Base-by-base conservation (phyloP, 1,284 basidiomycete genomes). In the Moniliophthora roreri region DNA sequence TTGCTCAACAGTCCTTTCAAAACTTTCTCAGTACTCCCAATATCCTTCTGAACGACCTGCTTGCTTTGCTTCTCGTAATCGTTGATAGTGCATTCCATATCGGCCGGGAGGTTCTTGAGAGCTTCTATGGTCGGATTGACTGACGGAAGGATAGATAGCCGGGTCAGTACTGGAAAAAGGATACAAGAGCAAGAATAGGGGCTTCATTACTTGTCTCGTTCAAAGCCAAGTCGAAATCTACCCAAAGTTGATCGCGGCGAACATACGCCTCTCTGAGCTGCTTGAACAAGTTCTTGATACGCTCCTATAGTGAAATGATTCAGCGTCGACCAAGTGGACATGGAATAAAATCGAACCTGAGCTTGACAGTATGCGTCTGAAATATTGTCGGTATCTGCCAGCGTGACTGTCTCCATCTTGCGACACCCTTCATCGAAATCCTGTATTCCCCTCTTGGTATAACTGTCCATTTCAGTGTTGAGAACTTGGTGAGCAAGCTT, bases 391-490 rank as follows among this genome's bases (percentile, higher is more conserved):
- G 79, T 69, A 52, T 78, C 72, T 15, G 63, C 64, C 40, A 77
- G 66, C 13, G 71, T 66, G 39, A 74, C 64, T 0, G 63, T 60
- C 60, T 85, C 83, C 39, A 77, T 63, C 21, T 72, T 71, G 61
- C 80, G 81, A 68, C 79, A 79, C 6, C 76, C 78, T 42, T 76
- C 72, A 62, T 84, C 78, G 63, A 83, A 80, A 1, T 69, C 66
- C 2, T 80, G 63, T 28, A 84, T 58, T 8, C 79, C 82, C 32
- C 72, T 69, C 3, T 69, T 74, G 57, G 74, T 80, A 2, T 65
- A 62, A 18, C 68, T 58, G 62, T 85, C 82, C 18, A 81, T 74
- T 60, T 76, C 71, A 8, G 75, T 68, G 40, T 80, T 73, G 32
- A 82, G 62, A 38, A 63, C 57, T 18, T 65, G 66, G 60, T 81